Conservation (phyloP, 345 rosid species). For the Luvunga scandens region DNA sequence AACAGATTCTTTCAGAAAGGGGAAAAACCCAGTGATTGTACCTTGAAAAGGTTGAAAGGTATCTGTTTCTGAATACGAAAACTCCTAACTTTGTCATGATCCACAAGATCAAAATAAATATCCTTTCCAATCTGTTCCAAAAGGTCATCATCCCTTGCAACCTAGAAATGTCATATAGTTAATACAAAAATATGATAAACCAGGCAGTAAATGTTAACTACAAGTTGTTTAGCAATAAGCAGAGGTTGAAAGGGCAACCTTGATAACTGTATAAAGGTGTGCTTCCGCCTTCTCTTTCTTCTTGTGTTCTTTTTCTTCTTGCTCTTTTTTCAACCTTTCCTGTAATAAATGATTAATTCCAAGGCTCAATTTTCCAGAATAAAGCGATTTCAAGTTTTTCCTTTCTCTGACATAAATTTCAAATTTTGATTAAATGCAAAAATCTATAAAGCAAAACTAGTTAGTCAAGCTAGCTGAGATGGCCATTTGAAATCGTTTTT, state of each 20-base stretch:
- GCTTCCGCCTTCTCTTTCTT: constrained; percentile 91
- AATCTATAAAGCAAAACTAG: neutral
- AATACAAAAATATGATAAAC: constrained; percentile 14
- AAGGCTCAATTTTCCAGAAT: constrained; percentile 7
- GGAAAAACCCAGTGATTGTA: constrained; percentile 18
- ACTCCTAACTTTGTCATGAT: constrained; percentile 89
- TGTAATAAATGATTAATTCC: constrained; percentile 25
- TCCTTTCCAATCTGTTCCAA: constrained; percentile 85
- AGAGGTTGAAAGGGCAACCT: constrained; percentile 41
- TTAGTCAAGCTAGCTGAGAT: constrained; percentile 2
- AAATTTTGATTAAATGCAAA: no score
- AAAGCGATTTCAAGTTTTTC: neutral
- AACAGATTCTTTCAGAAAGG: neutral
- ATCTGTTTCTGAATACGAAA: constrained; percentile 89
- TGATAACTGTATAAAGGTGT: constrained; percentile 80
- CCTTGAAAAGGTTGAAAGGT: constrained; percentile 79
- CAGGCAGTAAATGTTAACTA: neutral
- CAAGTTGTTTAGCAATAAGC: neutral
- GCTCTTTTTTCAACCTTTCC: constrained; percentile 92
- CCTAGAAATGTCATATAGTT: constrained; percentile 40
- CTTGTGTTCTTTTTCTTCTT: constrained; percentile 92
- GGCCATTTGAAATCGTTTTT: neutral
- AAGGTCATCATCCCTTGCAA: constrained; percentile 89
- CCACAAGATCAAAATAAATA: constrained; percentile 91
- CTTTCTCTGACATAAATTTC: no score